Evolutionary conservation across 805 yeast species (phyloP), one percentile per base, ranked within the genome.

Genomic region (Hanseniaspora lindneri): DNA sequence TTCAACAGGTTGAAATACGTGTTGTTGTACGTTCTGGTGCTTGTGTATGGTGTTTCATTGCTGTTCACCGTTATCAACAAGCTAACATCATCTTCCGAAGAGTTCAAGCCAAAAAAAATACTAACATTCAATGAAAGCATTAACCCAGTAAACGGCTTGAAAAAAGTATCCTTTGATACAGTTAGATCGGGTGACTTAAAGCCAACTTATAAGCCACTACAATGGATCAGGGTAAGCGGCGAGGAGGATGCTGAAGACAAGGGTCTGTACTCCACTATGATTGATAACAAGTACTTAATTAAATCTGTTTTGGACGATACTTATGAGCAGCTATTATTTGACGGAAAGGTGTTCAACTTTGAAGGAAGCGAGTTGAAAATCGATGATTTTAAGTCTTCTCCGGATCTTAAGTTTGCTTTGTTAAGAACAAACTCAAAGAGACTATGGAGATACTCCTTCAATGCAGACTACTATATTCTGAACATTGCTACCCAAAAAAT

Each of bases 231-330:
- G 10, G 66, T 63, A 16, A 66, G 67, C 19, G 75, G 76, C 1
- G 68, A 68, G 21, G 73, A 80, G 0, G 57, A 65, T 9, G 53
- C 55, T 11, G 64, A 74, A 52, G 88, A 80, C 59, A 72, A 72
- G 51, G 94, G 94, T 4, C 73, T 84, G 7, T 85, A 73, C 59
- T 71, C 83, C 25, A 71, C 74, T 1, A 65, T 66, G 32, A 69
- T 68, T 13, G 60, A 69, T 30, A 66, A 67, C 19, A 63, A 66
- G n/a, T 81, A 80, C 54, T 58, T 73, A 3, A 71, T 83, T 27
- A 77, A 74, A 53, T 80, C 73, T 0, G 67, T 68, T 11, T 44
- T 44, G 3, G 75, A 77, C 54, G 66, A 64, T 1, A 25, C 53
- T 0, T 79, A 70, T 54, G 65, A 71, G 17, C 63, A 69, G 34